Base-by-base conservation (phyloP, 202 grass and related monocot species). In the Brachypodium distachyon region DNA sequence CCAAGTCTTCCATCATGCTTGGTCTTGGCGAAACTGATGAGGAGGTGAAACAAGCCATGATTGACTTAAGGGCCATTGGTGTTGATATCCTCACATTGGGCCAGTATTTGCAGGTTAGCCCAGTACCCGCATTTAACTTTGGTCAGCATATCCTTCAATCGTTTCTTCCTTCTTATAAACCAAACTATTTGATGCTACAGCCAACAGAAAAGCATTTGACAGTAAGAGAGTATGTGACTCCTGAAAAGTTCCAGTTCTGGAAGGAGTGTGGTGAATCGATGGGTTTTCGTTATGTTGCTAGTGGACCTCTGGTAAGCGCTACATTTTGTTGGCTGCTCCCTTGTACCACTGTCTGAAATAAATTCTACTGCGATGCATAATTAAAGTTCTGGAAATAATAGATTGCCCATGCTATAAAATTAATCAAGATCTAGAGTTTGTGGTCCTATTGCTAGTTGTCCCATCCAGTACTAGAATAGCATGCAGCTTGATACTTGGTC, bases 1-100 rank as follows among this genome's bases (percentile, higher is more conserved):
- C 93, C 12, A 97, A 91, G 73, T 97, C 90, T 46, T 97, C 93
- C 58, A 89, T 97, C 63, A 97, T 93, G 88, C 93, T 97, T 37
- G 93, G 93, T 77, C 93, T 97, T 83, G 90, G 93, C 78, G 88
- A 97, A 67, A 87, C 82, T 49, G 93, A 91, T 71, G 86, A 93
- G 53, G 93, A 93, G 61, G 86, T 97, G 62, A 88, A 87, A 76
- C 80, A 93, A 72, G 60, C 88, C 59, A 97, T 97, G 93, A 65
- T 65, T 71, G 90, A 93, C 81, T 85, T 97, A 47, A 88, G 93
- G 84, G 70, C 77, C 66, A 93, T 91, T 61, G 88, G 86, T 38
- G 93, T 97, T 53, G 86, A 97, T 73, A 91, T 97, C 64, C 81
- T 97, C 76, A 97, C 90, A 62, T 85, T 97, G 50, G 96, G 96